Evolutionary conservation across 2,329 filamentous ascomycete species (phyloP).

Genomic region (Sarocladium strictum): DNA sequence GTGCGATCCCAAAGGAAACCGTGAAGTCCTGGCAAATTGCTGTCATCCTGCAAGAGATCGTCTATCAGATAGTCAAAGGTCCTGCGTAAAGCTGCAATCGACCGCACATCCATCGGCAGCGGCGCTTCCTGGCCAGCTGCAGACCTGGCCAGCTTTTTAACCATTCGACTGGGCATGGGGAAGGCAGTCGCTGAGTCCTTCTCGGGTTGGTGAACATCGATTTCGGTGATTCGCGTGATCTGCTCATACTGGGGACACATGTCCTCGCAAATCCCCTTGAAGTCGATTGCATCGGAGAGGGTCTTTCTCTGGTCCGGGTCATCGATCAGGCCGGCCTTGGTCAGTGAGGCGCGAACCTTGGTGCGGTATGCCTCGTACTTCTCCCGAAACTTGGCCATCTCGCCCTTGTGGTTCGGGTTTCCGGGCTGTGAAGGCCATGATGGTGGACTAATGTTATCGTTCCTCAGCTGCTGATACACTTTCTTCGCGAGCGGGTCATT

Average conservation of each 20-base stretch:
- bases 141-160: constrained; percentile 62
- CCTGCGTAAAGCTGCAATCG: constrained; percentile 49
- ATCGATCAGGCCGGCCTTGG: constrained; percentile 56
- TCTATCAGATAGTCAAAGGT: constrained; percentile 61
- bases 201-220: constrained; percentile 51
- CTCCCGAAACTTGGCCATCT: constrained; percentile 50
- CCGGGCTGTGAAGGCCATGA: constrained; percentile 51
- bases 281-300: constrained; percentile 58
- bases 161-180: constrained; percentile 49
- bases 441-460: constrained; percentile 48
- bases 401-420: constrained; percentile 41
- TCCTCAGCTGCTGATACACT: constrained; percentile 47
- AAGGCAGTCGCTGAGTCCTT: constrained; percentile 40
- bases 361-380: constrained; percentile 51
- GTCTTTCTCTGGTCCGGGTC: constrained; percentile 58
- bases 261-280: constrained; percentile 62
- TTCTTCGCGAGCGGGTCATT: constrained; percentile 39
- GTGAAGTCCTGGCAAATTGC: constrained; percentile 49
- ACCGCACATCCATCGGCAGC: constrained; percentile 62
- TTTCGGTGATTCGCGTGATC: constrained; percentile 55
- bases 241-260: constrained; percentile 66
- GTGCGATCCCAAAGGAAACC: constrained; percentile 65
- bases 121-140: constrained; percentile 63
- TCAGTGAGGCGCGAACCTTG: constrained; percentile 50
- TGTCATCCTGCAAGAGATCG: constrained; percentile 48